Evolutionary conservation across 768 basidiomycete species (phyloP), one percentile per base, ranked within the genome.

Genomic region (Suillus weaverae): DNA sequence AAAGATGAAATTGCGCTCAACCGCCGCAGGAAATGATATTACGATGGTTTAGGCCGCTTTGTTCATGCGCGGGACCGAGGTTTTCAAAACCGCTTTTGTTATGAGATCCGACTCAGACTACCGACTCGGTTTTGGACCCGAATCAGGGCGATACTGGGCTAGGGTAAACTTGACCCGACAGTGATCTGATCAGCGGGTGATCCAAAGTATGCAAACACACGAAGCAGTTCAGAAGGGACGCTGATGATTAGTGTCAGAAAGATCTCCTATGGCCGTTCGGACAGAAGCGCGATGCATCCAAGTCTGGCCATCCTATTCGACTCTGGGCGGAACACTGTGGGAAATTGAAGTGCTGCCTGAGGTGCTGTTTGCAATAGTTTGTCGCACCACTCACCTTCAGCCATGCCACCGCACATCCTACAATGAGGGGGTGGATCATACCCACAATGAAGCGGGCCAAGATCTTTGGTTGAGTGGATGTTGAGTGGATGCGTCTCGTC

Each of bases 361-460:
- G 26, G 26, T 26, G 26, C 6, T 26, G 39, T 36, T 60, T 36
- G 43, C 26, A 50, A 57, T 60, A 48, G 32, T 32, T 54, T 54
- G 53, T 54, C 10, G 9, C 32, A 51, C 50, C 26, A 7, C 16
- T 44, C 20, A 44, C 20, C 26, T 26, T 26, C 83, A 2, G 84
- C 72, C 65, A 86, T 75, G 0, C 86, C 87, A 80, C 69, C 5
- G 85, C 87, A 72, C 83, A 82, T 9, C 85, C 86, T 4, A 76
- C 65, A 70, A 89, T 88, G 57, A 87, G 48, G 0, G 86, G 84
- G 67, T 89, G 88, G 5, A 88, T 41, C 20, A 89, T 69, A 5
- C 84, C 84, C 4, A 79, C 77, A 26, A 86, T 60, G 64, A 85
- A 80, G 6, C 86, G 80, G 66, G 76, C 79, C 9, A 88, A 70